Percentiles rank a stretch among this genome's conserved stretches.
These are phyloP conservation scores for Cladophialophora yegresii DNA, from an alignment of 2,329 filamentous ascomycete genomes.

Conservation along the genomic window DNA sequence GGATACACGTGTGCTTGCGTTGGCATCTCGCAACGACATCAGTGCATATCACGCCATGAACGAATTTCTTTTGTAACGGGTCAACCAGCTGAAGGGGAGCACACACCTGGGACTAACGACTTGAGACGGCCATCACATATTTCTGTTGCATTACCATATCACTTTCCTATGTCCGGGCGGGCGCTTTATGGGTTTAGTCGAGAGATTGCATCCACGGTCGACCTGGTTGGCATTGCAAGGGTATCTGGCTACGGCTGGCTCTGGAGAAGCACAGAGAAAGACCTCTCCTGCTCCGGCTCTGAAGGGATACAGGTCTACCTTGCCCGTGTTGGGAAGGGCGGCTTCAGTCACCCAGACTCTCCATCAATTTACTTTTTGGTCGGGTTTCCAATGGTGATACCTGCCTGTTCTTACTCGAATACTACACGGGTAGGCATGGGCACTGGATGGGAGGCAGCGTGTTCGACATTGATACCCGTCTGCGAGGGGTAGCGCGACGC, in stretches of 20 bases:
- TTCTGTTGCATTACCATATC: background rate
- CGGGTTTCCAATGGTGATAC: background rate
- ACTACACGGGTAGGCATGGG: background rate
- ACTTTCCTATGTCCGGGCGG: conserved; percentile 10
- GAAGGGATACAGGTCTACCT: background rate
- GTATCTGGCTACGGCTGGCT: background rate
- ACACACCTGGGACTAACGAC: conserved; percentile 22
- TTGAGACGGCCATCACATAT: conserved; percentile 14
- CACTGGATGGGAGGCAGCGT: background rate
- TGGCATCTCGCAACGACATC: conserved; percentile 14
- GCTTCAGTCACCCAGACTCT: background rate
- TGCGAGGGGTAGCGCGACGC: background rate
- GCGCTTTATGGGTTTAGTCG: background rate
- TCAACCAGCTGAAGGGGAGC: conserved; percentile 7
- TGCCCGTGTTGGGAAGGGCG: background rate
- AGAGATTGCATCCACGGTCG: background rate
- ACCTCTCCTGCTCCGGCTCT: background rate
- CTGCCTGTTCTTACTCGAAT: background rate
- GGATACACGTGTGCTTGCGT: conserved; percentile 1
- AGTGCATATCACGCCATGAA: conserved; percentile 20
- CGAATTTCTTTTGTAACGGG: conserved; percentile 31
- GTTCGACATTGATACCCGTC: background rate
- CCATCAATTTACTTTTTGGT: background rate
- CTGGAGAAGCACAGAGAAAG: background rate
- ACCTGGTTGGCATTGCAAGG: background rate